A percentile compares a stretch with the other conserved stretches of the same genome.
phyloP scores from a whole-genome alignment of 2,329 filamentous ascomycete genomes.

The Emydomyces testavorans region DNA sequence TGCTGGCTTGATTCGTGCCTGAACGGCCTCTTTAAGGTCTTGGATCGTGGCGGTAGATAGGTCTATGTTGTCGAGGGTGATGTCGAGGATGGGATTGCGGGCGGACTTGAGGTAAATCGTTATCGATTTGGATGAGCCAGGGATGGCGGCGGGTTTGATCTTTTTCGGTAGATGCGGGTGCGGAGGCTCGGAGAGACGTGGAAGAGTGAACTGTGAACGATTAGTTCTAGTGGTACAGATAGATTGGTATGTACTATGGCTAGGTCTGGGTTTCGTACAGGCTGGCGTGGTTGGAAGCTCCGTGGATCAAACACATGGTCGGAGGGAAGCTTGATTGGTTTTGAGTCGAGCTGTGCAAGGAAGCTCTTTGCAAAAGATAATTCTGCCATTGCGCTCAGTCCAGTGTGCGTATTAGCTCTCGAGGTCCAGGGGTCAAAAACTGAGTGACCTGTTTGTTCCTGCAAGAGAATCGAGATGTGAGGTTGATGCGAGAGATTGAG shows the following conservation, averaged over 20 bases:
- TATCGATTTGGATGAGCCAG: conserved; percentile 33
- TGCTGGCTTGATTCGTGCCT: conserved; percentile 40
- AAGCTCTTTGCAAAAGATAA: conserved; percentile 73
- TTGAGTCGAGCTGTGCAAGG: conserved; percentile 65
- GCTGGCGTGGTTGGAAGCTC: conserved; percentile 60
- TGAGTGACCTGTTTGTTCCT: too few relatives aligned
- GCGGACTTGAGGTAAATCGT: conserved; percentile 41
- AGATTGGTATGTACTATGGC: too few relatives aligned
- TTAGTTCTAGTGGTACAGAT: too few relatives aligned
- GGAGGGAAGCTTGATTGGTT: conserved; percentile 67
- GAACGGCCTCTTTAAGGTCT: conserved; percentile 63
- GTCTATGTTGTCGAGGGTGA: conserved; percentile 51
- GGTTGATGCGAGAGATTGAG: background rate
- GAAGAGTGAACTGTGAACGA: conserved; percentile 39
- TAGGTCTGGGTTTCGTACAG: conserved; percentile 47
- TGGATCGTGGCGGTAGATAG: conserved; percentile 61
- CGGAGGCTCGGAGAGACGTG: conserved; percentile 33
- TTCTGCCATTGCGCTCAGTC: conserved; percentile 60
- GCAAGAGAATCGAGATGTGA: background rate
- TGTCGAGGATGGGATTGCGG: conserved; percentile 59
- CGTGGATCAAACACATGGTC: conserved; percentile 84
- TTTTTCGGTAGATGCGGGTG: conserved; percentile 37
- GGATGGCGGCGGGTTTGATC: conserved; percentile 23
- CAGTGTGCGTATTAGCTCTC: background rate
- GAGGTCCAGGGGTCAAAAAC: background rate